phyloP scores from a whole-genome alignment of 495 filamentous ascomycete genomes.

The Penicillium pulvis region DNA sequence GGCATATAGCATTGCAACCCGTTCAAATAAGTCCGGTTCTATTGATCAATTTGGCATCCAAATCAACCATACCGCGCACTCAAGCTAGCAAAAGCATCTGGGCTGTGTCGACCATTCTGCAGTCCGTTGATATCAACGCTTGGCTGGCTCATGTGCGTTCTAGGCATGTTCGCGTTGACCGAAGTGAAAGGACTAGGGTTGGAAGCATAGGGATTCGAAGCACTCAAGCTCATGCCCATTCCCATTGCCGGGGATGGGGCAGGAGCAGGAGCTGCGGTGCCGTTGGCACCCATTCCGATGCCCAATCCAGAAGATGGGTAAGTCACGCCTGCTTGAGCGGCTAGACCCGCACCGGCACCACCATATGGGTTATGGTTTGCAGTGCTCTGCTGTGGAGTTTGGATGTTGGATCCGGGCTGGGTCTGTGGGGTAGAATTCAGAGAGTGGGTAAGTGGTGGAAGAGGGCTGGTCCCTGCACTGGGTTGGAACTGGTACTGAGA shows the following conservation, averaged over 20 bases:
- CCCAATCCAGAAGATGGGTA: constrained; percentile 22
- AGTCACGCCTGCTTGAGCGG: constrained; percentile 28
- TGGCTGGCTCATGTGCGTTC: constrained; percentile 78
- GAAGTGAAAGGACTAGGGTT: constrained; percentile 7
- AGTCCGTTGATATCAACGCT: constrained; percentile 80
- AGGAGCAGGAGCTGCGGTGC: constrained; percentile 12
- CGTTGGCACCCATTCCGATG: constrained; percentile 24
- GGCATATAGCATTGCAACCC: not conserved
- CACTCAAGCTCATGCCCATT: constrained; percentile 18
- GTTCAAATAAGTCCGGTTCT: not conserved
- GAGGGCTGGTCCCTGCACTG: constrained; percentile 19
- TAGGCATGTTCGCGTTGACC: constrained; percentile 18
- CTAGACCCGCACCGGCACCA: constrained; percentile 23
- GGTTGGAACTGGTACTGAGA: constrained; percentile 27
- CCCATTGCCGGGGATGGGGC: constrained; percentile 21
- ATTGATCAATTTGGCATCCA: constrained; percentile 5
- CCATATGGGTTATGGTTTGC: constrained; percentile 42
- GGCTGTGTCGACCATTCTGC: constrained; percentile 83
- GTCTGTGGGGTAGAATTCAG: constrained; percentile 28
- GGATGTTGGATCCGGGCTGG: constrained; percentile 27
- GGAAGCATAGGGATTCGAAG: constrained; percentile 9
- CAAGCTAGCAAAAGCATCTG: constrained; percentile 95
- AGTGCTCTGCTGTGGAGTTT: constrained; percentile 37
- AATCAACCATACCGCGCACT: constrained; percentile 59
- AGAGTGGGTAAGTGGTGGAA: constrained; percentile 26